phyloP scores from a whole-genome alignment of 139 green algal species.

The Microglena sp. region DNA sequence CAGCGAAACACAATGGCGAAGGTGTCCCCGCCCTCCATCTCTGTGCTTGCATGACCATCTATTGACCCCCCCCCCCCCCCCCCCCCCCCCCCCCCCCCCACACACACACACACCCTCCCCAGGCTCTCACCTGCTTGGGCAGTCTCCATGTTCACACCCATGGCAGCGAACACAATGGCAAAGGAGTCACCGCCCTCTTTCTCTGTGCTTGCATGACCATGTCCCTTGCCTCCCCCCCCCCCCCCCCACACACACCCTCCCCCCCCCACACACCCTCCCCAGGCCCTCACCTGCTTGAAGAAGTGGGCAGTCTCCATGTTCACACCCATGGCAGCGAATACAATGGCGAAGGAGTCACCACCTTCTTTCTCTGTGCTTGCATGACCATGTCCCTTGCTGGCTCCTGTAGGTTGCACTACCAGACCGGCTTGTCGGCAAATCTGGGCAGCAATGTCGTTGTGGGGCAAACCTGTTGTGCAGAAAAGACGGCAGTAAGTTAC shows the following conservation, averaged over 20 bases:
- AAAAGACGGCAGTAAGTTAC: no score
- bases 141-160: constrained; percentile 99
- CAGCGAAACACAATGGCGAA: constrained; percentile 99
- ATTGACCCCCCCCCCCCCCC: no score
- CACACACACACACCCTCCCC: no score
- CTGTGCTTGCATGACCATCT: constrained; percentile 7
- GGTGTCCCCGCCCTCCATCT: constrained; percentile 36
- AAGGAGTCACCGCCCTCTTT: constrained; percentile 61
- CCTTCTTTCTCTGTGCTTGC: constrained; percentile 1
- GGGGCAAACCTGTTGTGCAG: constrained; percentile 87
- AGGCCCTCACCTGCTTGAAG: constrained; percentile 97
- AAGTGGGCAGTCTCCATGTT: constrained; percentile 99
- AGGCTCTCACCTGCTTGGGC: constrained; percentile 98
- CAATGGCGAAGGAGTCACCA: constrained; percentile 90
- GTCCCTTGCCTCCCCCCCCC: no score
- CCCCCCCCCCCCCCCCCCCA: no score
- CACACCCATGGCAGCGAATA: constrained; percentile 99
- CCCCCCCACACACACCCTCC: no score
- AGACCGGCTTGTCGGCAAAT: constrained; percentile 94
- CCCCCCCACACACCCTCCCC: no score
- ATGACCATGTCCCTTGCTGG: constrained; percentile 20
- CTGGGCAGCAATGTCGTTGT: constrained; percentile 99
- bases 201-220: constrained; percentile 4
- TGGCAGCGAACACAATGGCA: constrained; percentile 98
- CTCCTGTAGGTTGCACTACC: constrained; percentile 66